phyloP scores from a whole-genome alignment of 139 green algal genomes.

The Picochlorum sp. region DNA sequence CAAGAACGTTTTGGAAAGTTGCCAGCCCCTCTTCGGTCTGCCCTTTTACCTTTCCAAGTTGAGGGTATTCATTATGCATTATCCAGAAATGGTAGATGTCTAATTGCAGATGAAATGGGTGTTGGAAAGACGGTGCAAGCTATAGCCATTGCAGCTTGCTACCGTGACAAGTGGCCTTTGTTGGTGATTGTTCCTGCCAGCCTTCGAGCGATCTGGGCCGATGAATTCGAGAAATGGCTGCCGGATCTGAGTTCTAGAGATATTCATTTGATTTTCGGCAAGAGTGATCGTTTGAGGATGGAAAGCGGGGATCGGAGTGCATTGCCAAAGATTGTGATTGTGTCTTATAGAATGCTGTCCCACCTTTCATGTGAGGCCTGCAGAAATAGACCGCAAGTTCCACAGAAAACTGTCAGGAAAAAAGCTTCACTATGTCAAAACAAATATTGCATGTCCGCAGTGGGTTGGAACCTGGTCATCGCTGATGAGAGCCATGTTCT shows the following conservation, averaged over 20 bases:
- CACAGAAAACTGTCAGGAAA: background rate
- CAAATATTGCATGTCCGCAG: conserved; percentile 53
- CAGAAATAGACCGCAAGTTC: background rate
- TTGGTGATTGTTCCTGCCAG: conserved; percentile 81
- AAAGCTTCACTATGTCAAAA: background rate
- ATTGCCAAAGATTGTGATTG: conserved; percentile 48
- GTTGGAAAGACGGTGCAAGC: conserved; percentile 90
- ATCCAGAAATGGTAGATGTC: conserved; percentile 43
- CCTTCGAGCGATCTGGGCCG: conserved; percentile 84
- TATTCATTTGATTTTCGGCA: conserved; percentile 66
- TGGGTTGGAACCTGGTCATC: conserved; percentile 41
- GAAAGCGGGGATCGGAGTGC: too few species aligned
- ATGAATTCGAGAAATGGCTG: conserved; percentile 93
- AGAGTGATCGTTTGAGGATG: conserved; percentile 33
- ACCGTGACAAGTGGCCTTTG: conserved; percentile 85
- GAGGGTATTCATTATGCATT: conserved; percentile 77
- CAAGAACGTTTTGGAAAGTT: conserved; percentile 30
- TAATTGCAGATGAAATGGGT: conserved; percentile 95
- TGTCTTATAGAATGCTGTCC: conserved; percentile 81
- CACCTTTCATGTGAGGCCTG: conserved; percentile 54
- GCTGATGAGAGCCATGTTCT: conserved; percentile 70
- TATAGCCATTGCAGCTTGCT: conserved; percentile 78
- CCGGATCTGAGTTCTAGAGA: conserved; percentile 48
- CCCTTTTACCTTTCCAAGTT: conserved; percentile 49
- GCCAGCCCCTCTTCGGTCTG: conserved; percentile 38